These are phyloP conservation scores for Penicillium paneum DNA, from an alignment of 2,329 filamentous ascomycete genomes.

Conservation along the genomic window DNA sequence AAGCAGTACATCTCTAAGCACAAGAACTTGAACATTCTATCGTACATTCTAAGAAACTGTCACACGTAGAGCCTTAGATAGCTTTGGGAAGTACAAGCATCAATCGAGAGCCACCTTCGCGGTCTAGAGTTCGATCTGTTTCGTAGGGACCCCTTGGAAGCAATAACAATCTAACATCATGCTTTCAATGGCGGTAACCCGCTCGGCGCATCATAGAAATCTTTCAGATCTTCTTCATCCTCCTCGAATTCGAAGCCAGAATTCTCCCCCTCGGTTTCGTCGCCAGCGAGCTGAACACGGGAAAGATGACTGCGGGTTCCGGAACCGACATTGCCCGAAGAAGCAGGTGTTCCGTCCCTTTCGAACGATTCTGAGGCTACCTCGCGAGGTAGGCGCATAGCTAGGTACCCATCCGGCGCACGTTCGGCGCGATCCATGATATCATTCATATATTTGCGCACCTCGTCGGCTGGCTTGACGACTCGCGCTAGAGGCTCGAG, in stretches of 20 bases:
- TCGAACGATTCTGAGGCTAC: constrained; percentile 30
- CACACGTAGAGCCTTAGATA: neutral
- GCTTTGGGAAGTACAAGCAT: neutral
- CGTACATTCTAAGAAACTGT: neutral
- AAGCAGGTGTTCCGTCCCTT: constrained; percentile 25
- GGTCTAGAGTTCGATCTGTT: neutral
- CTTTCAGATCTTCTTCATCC: constrained; percentile 36
- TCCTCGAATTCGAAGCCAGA: constrained; percentile 18
- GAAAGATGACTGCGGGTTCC: constrained; percentile 25
- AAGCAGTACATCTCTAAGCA: neutral
- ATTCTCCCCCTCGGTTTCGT: constrained; percentile 29
- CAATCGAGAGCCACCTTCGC: neutral
- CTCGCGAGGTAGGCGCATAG: constrained; percentile 53
- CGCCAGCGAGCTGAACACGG: constrained; percentile 21
- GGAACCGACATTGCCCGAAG: constrained; percentile 1
- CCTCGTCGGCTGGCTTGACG: constrained; percentile 54
- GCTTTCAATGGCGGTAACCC: constrained; percentile 33
- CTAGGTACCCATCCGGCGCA: constrained; percentile 55
- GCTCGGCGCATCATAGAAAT: constrained; percentile 41
- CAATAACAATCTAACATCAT: neutral
- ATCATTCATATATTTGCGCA: constrained; percentile 55
- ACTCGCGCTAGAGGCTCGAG: constrained; percentile 56
- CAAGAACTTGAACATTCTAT: neutral
- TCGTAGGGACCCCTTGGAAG: too few relatives aligned
- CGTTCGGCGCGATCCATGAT: constrained; percentile 56